These are phyloP conservation scores for Pseudonitzschia multiseries DNA, from an alignment of 108 stramenopile genomes.

Conservation along the genomic window DNA sequence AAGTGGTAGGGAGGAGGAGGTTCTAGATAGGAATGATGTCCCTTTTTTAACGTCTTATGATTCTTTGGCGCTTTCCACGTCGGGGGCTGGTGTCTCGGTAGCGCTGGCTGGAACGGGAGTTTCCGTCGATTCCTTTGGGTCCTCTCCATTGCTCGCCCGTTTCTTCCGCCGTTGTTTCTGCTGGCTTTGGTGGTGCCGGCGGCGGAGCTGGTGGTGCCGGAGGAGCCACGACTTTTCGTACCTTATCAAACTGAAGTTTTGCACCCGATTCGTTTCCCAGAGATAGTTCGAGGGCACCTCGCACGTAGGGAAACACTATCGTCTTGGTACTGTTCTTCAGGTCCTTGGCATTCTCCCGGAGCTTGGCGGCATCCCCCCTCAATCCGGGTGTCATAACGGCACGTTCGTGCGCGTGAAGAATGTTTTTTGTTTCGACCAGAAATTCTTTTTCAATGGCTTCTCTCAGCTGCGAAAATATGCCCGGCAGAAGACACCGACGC, in stretches of 20 bases:
- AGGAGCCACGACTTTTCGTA: slow-evolving; percentile 25
- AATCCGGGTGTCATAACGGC: slow-evolving; percentile 74
- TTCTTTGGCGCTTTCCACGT: no score
- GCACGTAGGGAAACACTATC: slow-evolving; percentile 64
- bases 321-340: slow-evolving; percentile 53
- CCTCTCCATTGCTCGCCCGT: slow-evolving; percentile 16
- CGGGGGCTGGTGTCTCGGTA: no score
- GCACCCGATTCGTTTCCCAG: slow-evolving; percentile 51
- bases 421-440: slow-evolving; percentile 41
- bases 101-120: background rate
- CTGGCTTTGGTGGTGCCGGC: slow-evolving; percentile 27
- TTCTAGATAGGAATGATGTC: no score
- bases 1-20: no score
- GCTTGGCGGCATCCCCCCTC: slow-evolving; percentile 61
- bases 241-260: slow-evolving; percentile 34
- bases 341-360: slow-evolving; percentile 66
- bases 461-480: slow-evolving; percentile 61
- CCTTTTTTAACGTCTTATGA: no score
- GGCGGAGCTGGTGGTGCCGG: slow-evolving; percentile 5
- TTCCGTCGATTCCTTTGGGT: background rate
- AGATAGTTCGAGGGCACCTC: slow-evolving; percentile 66
- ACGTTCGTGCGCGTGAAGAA: slow-evolving; percentile 70
- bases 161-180: slow-evolving; percentile 33
- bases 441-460: slow-evolving; percentile 29
- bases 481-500: slow-evolving; percentile 80